A percentile compares a stretch with the other conserved stretches of the same genome.
Evolutionary conservation across 192 early-diverging fungal genomes (phyloP).

Genomic region (Pilobolus umbonatus): DNA sequence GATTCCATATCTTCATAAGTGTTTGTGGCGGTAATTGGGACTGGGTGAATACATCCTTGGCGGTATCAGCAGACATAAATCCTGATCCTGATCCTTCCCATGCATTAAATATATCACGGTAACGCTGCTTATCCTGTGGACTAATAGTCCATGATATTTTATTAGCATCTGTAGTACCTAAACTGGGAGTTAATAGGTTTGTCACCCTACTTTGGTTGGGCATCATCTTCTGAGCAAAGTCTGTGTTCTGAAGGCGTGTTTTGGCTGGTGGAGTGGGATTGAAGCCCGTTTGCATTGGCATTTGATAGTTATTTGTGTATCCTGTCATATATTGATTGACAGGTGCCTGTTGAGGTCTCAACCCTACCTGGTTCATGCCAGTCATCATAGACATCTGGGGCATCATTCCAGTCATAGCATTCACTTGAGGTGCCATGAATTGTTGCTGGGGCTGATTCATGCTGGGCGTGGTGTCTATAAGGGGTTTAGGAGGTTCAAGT

Average conservation of each 20-base stretch:
- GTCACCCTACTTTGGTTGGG: slow-evolving; percentile 16
- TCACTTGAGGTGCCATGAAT: neutral
- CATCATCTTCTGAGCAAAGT: slow-evolving; percentile 39
- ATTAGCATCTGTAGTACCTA: slow-evolving; percentile 26
- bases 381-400: slow-evolving; percentile 26
- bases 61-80: slow-evolving; percentile 46
- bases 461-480: neutral
- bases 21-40: slow-evolving; percentile 44
- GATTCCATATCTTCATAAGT: slow-evolving; percentile 54
- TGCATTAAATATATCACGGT: slow-evolving; percentile 34
- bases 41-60: slow-evolving; percentile 57
- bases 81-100: slow-evolving; percentile 49
- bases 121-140: slow-evolving; percentile 34
- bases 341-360: neutral
- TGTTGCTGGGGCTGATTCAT: slow-evolving; percentile 9
- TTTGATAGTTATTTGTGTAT: slow-evolving; percentile 3
- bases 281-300: slow-evolving; percentile 19
- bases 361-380: neutral
- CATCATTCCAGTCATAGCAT: slow-evolving; percentile 4
- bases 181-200: slow-evolving; percentile 22
- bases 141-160: slow-evolving; percentile 46
- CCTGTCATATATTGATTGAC: slow-evolving; percentile 1
- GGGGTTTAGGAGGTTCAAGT: slow-evolving; percentile 13
- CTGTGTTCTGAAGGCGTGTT: slow-evolving; percentile 24
- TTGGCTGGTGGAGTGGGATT: neutral